Evolutionary conservation across 495 filamentous ascomycete species (phyloP), one percentile per base, ranked within the genome.

Genomic region (Penicillium paradoxum): DNA sequence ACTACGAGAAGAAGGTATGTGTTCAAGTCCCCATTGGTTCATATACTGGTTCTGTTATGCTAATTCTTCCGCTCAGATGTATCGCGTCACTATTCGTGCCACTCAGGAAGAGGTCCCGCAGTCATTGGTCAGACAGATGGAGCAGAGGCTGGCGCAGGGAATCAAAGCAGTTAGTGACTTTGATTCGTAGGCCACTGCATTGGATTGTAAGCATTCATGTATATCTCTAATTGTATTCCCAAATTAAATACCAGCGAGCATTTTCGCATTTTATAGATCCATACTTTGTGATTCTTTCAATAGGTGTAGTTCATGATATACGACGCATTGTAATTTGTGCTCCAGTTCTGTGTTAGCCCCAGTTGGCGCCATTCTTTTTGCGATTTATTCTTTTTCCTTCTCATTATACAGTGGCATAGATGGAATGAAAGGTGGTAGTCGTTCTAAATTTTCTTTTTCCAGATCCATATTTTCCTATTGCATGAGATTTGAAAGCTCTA

Each of bases 31-130:
- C 37, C 6, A 41, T 1, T 4, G 29, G 13, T 17, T 18, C 19
- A 14, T 44, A 7, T 32, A 6, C 10, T 32, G 34, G 0, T 6
- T 6, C n/a, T 6, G 15, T 32, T 2, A 33, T 33, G 25, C 45
- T 59, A 54, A 60, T 7, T 43, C 21, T 54, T 25, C 55, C 24
- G 49, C 25, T 40, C 64, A 98, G 93, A 96, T 96, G 88, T 87
- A 92, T 57, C 91, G 95, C 14, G 77, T 96, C 48, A 99, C 95
- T 3, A 87, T 99, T 54, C 79, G 95, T 45, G 95, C 95, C 11
- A 99, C 95, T 2, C 90, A 97, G 56, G 95, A 97, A 58, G 76
- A 70, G 11, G 86, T 97, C 2, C 90, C 93, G 13, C 84, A 86
- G 11, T 76, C 89, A 25, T 61, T 99, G 48, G 73, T 89, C 54